Base-by-base conservation (phyloP, 2,329 filamentous ascomycete species). In the Corynespora cassiicola region DNA sequence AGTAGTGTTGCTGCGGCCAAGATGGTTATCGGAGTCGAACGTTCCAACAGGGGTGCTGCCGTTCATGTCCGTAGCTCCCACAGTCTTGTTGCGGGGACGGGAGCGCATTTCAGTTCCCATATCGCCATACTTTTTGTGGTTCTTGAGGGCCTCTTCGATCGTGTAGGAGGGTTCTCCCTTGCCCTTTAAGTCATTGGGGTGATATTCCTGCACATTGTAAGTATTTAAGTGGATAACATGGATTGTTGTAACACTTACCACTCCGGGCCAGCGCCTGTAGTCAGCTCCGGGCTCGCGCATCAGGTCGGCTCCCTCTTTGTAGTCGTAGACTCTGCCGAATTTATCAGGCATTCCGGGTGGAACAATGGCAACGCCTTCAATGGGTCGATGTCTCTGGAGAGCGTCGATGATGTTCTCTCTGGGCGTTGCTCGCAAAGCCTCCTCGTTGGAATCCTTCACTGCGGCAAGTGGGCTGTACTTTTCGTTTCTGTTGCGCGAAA, bases 291-390 rank as follows among this genome's bases (percentile, higher is more conserved):
- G 81, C 56, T 92, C 88, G 32, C 85, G 78, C 86, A 91, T 90
- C 63, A 96, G 75, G 58, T 96, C 90, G 2, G 85, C 79, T n/a
- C 90, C 90, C 59, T 96, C 90, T 56, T 89, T 76, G 57, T 96
- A 96, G 18, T 84, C 52, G 75, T 95, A 88, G 8, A 79, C 72
- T 36, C 82, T 78, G 3, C 91, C 91, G 38, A 81, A 76, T 12
- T 79, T 70, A 62, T 95, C 90, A 1, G 70, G 69, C 53, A 78
- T 70, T 15, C 91, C 90, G 0, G 87, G 83, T 1, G 91, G 88
- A n/a, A 94, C 80, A 12, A 74, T 74, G 1, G 90, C 87, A 0
- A 85, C 86, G 3, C 90, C 91, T 59, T 95, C 88, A 0, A 96
- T 74, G 0, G 92, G 92, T 10, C 87, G 81, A 58, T 94, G 88